phyloP scores from a whole-genome alignment of 2,329 filamentous ascomycete species.

The Fusarium buharicum region DNA sequence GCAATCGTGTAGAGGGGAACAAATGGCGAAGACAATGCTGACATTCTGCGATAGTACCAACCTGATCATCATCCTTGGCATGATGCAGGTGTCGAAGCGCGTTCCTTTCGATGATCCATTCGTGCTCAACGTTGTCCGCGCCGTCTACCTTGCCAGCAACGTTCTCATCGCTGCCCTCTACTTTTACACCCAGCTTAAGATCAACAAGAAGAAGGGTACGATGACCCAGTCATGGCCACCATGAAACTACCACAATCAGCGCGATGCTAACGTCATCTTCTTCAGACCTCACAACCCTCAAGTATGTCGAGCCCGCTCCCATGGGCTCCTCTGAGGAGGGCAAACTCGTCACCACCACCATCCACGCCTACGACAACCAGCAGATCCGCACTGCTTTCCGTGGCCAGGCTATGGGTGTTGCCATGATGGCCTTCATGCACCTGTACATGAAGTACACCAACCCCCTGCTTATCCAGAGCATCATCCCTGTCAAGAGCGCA shows the following conservation, averaged over 20 bases:
- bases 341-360: conserved; percentile 95
- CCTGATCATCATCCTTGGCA: conserved; percentile 92
- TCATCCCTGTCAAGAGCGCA: conserved; percentile 95
- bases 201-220: conserved; percentile 97
- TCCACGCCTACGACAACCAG: conserved; percentile 91
- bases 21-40: conserved; percentile 36
- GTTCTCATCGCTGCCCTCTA: conserved; percentile 86
- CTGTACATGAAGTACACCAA: conserved; percentile 99
- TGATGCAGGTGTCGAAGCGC: conserved; percentile 98
- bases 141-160: conserved; percentile 70
- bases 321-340: conserved; percentile 94
- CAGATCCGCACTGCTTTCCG: conserved; percentile 90
- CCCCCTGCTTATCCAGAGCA: conserved; percentile 97
- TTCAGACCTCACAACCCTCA: conserved; percentile 92
- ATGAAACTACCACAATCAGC: not conserved
- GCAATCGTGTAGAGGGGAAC: conserved; percentile 43
- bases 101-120: conserved; percentile 89
- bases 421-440: conserved; percentile 99
- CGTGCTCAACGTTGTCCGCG: conserved; percentile 67
- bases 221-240: not conserved
- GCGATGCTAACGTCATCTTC: conserved; percentile 20
- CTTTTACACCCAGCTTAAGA: conserved; percentile 82
- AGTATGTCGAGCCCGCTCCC: conserved; percentile 95
- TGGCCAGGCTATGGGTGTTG: conserved; percentile 92
- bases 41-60: conserved; percentile 73